A percentile compares a stretch with the other conserved stretches of the same genome.
These are phyloP conservation scores for Ordospora colligata DNA, from an alignment of 371 early-diverging fungal species.

Conservation along the genomic window DNA sequence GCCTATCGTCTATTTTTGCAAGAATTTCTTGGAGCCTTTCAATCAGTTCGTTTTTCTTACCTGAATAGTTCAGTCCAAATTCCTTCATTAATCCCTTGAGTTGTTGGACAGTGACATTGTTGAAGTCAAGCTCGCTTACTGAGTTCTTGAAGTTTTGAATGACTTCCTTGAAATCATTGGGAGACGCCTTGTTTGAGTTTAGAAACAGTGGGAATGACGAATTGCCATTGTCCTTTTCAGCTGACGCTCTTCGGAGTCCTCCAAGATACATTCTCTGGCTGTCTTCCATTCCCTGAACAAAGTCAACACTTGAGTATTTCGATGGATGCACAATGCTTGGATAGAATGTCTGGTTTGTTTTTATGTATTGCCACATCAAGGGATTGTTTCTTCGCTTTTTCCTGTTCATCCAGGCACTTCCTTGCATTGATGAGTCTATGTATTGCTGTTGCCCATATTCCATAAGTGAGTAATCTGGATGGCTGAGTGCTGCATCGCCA, in stretches of 20 bases:
- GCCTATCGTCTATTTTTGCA: constrained; percentile 12
- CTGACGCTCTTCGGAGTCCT: constrained; percentile 22
- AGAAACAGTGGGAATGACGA: constrained; percentile 54
- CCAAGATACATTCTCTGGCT: constrained; percentile 50
- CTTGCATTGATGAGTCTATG: not conserved
- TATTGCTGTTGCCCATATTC: not conserved
- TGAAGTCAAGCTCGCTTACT: constrained; percentile 43
- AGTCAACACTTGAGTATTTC: constrained; percentile 39
- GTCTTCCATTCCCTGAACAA: constrained; percentile 20
- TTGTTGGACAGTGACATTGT: constrained; percentile 58
- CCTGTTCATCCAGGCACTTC: constrained; percentile 53
- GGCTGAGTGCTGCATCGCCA: too few relatives aligned
- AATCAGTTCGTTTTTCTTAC: constrained; percentile 57
- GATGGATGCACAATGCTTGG: constrained; percentile 40
- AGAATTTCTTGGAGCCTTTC: constrained; percentile 12
- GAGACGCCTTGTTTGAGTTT: constrained; percentile 41
- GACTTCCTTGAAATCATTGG: constrained; percentile 43
- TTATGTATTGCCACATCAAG: constrained; percentile 48
- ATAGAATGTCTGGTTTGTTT: constrained; percentile 1
- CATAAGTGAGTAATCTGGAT: not conserved
- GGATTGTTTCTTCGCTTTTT: constrained; percentile 55
- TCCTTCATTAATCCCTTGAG: constrained; percentile 59
- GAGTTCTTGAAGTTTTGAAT: constrained; percentile 38
- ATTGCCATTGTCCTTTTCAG: constrained; percentile 48
- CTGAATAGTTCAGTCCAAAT: constrained; percentile 59